Evolutionary conservation across 495 filamentous ascomycete species (phyloP).

Genomic region (Bathelium albidoporum): DNA sequence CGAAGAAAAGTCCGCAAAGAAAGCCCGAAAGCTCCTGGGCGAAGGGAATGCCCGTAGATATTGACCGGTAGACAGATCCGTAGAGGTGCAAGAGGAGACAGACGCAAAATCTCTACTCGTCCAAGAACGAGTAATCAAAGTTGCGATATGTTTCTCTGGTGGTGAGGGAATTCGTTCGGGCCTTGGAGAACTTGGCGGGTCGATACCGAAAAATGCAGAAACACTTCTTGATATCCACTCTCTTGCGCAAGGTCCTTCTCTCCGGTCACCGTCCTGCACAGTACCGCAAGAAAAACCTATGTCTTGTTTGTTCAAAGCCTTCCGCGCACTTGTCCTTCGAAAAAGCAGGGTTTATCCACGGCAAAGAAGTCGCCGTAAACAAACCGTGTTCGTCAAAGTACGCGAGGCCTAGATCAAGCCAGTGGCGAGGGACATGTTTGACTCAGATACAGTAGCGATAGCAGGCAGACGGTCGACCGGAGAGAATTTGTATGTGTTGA

Average conservation of each 20-base stretch:
- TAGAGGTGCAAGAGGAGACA: neutral
- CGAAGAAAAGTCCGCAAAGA: neutral
- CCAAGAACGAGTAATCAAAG: neutral
- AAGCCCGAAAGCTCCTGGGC: neutral
- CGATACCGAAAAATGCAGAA: neutral
- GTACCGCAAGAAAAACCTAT: conserved; percentile 2
- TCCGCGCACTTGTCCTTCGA: conserved; percentile 5
- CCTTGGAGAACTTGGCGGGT: neutral
- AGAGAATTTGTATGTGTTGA: conserved; percentile 5
- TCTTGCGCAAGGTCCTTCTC: neutral
- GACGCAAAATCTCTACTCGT: neutral
- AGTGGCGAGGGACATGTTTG: neutral
- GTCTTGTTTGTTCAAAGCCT: neutral
- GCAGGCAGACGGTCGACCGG: conserved; percentile 7
- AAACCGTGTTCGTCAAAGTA: conserved; percentile 4
- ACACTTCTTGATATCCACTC: neutral
- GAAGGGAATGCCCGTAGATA: neutral
- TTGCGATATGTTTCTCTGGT: neutral
- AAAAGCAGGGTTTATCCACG: conserved; percentile 1
- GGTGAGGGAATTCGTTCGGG: neutral
- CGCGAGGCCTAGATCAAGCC: neutral
- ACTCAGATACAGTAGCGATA: conserved; percentile 1
- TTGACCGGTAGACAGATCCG: conserved; percentile 6
- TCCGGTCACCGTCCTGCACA: conserved; percentile 5
- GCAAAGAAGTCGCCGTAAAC: neutral